Conservation (phyloP, 2,329 filamentous ascomycete genomes). For the Aureobasidium vineae region DNA sequence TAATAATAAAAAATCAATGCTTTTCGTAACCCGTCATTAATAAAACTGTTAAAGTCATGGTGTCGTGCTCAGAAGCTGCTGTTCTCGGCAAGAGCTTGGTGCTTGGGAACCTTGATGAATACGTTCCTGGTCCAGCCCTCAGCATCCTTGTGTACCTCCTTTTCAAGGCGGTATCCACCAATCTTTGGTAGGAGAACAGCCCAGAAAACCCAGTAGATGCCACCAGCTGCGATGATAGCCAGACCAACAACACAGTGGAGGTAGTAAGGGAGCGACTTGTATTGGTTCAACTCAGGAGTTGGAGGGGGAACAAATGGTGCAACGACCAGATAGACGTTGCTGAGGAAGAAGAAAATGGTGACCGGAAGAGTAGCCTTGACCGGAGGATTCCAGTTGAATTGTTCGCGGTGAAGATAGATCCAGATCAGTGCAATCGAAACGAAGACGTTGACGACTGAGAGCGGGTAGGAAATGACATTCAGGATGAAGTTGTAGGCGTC, state of each 20-base stretch:
- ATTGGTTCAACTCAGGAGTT: conserved; percentile 42
- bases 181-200: conserved; percentile 49
- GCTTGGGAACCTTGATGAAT: conserved; percentile 19
- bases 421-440: conserved; percentile 49
- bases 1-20: conserved; percentile 16
- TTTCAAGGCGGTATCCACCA: conserved; percentile 41
- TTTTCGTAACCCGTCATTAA: conserved; percentile 22
- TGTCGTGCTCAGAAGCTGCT: conserved; percentile 9
- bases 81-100: not conserved
- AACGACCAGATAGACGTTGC: conserved; percentile 53
- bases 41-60: conserved; percentile 19
- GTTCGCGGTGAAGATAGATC: conserved; percentile 45
- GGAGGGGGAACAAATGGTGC: conserved; percentile 48
- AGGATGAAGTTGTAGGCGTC: conserved; percentile 62
- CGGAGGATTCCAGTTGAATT: conserved; percentile 51
- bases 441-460: conserved; percentile 49
- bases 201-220: conserved; percentile 54
- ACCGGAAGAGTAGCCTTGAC: conserved; percentile 53
- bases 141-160: conserved; percentile 36
- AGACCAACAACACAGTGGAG: conserved; percentile 55
- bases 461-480: conserved; percentile 61
- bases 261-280: conserved; percentile 54
- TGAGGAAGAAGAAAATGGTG: conserved; percentile 53
- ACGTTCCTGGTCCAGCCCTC: conserved; percentile 43
- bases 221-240: conserved; percentile 51